Percentiles rank a stretch among this genome's conserved stretches.
phyloP scores from a whole-genome alignment of 2,329 filamentous ascomycete species.

The Colletotrichum salicis region DNA sequence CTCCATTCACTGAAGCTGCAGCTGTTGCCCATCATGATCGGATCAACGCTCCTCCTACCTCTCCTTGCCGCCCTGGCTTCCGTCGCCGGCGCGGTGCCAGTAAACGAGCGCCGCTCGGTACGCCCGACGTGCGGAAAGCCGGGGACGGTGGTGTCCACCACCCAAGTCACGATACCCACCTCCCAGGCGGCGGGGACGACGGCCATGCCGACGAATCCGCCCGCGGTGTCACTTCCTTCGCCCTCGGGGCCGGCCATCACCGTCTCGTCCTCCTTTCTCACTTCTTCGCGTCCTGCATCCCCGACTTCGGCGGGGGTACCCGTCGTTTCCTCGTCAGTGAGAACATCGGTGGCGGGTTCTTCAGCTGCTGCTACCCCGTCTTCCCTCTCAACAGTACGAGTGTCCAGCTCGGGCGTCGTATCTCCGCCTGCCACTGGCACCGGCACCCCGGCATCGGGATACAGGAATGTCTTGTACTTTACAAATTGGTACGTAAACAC shows the following conservation, averaged over 20 bases:
- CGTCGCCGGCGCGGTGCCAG: slow-evolving; percentile 21
- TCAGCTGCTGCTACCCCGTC: background rate
- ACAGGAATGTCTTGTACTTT: slow-evolving; percentile 61
- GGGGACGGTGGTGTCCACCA: background rate
- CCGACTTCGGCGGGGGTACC: background rate
- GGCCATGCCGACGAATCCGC: background rate
- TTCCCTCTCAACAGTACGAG: background rate
- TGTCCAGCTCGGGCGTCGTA: background rate
- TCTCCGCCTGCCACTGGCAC: background rate
- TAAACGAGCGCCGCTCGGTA: background rate
- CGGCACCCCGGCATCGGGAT: slow-evolving; percentile 11
- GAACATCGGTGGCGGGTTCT: background rate
- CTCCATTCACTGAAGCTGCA: background rate
- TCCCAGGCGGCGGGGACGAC: background rate
- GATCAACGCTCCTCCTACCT: slow-evolving; percentile 9
- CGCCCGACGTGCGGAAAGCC: background rate
- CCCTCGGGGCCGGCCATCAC: background rate
- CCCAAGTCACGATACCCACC: slow-evolving; percentile 3
- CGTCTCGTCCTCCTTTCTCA: background rate
- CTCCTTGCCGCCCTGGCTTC: slow-evolving; percentile 14
- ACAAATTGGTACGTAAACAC: slow-evolving; percentile 60
- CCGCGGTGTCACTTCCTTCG: background rate
- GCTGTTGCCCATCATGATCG: slow-evolving; percentile 14
- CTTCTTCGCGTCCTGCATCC: background rate
- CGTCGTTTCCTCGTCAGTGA: background rate